phyloP scores from a whole-genome alignment of 495 filamentous ascomycete genomes.

The Pseudevernia furfuracea region DNA sequence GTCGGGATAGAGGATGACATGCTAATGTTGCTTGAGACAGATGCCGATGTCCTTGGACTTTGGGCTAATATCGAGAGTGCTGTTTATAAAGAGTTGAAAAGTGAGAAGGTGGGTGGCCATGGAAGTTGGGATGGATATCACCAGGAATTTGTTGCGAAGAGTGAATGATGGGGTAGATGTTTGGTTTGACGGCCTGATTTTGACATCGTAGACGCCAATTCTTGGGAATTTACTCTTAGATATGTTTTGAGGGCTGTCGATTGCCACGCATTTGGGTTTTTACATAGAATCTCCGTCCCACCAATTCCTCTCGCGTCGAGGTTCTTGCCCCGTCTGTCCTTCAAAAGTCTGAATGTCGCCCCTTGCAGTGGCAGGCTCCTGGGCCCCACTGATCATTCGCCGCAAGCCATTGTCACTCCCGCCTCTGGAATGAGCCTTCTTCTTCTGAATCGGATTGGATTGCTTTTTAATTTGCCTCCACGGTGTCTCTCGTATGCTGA shows the following conservation, averaged over 20 bases:
- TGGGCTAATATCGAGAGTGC: constrained; percentile 35
- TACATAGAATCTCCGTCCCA: constrained; percentile 3
- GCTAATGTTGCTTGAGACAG: constrained; percentile 15
- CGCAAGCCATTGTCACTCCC: background rate
- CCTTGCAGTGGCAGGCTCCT: background rate
- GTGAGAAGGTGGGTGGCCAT: background rate
- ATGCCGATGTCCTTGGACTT: constrained; percentile 35
- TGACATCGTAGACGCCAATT: no score
- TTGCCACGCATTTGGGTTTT: background rate
- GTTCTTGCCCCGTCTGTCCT: background rate
- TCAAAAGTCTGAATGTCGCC: background rate
- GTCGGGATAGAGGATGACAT: background rate
- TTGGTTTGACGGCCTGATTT: no score
- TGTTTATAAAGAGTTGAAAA: constrained; percentile 27
- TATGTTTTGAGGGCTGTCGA: background rate
- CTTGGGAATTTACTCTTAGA: background rate
- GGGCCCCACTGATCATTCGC: background rate
- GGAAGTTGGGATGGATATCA: constrained; percentile 11
- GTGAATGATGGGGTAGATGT: background rate
- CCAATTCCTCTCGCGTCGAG: constrained; percentile 1
- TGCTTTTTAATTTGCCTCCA: constrained; percentile 50
- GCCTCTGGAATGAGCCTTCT: background rate
- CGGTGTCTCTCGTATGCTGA: constrained; percentile 57
- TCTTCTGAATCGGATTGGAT: background rate
- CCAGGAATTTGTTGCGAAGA: constrained; percentile 3